Evolutionary conservation across 169 alveolate species (phyloP), one percentile per base, ranked within the genome.

Genomic region (Besnoitia besnoiti): DNA sequence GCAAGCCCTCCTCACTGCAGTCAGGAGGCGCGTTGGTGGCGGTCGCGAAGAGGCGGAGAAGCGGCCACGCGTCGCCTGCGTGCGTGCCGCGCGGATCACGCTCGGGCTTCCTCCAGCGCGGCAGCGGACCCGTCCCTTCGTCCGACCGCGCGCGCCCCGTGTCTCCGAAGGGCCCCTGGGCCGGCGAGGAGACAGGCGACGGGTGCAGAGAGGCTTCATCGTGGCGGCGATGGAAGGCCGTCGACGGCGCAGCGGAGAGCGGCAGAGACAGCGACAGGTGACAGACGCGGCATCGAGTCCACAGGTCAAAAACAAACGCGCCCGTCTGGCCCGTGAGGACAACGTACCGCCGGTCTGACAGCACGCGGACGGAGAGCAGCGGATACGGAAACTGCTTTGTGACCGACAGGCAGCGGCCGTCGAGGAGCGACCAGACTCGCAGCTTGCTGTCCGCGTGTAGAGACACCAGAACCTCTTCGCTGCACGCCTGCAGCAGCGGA

Each of bases 391-490:
- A 40, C 39, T 40, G 87, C 55, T 77, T 77, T 37, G 55, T 42
- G 59, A 39, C 95, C 1, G 96, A 87, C 40, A 95, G 88, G 40
- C 96, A 95, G 39, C 96, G 85, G 49, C 96, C 96, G 55, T 95
- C 94, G 44, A 82, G 92, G 80, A 95, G 82, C 30, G 96, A 95
- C 96, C 96, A 95, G 35, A 90, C 76, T 40, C 96, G 92, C 40
- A 95, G 42, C 35, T 80, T 79, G 46, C 55, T 91, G 47, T 95
- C 96, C 27, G 95, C 47, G 90, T 95, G 96, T 59, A 95, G 30
- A 33, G 96, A 93, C 85, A 95, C 92, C 85, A 95, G 85, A 4
- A 95, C 79, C 79, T 95, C 96, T 39, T 91, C 85, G 67, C 85
- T 87, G 61, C 76, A 46, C 42, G 76, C 61, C 33, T 37, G 46